Evolutionary conservation across 1,284 basidiomycete genomes (phyloP).

Genomic region (Agaricales sp.): DNA sequence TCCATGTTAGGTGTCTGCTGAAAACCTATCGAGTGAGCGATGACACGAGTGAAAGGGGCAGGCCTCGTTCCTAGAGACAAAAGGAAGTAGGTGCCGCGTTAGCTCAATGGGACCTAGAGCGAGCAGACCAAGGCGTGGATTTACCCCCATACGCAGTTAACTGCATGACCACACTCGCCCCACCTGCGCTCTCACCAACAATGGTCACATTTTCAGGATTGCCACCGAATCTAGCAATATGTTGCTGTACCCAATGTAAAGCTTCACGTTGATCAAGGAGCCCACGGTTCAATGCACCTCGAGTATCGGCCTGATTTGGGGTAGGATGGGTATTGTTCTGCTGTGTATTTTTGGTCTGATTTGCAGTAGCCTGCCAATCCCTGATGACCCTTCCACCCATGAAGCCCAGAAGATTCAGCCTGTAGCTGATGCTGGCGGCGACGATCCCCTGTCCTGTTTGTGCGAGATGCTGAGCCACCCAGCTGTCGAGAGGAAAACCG

Average conservation of each 20-base stretch:
- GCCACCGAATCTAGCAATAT: slow-evolving; percentile 19
- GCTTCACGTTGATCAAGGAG: slow-evolving; percentile 36
- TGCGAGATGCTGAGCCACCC: slow-evolving; percentile 30
- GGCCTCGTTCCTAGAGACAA: slow-evolving; percentile 21
- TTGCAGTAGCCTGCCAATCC: too few relatives aligned
- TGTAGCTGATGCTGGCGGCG: slow-evolving; percentile 33
- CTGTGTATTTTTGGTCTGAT: background rate
- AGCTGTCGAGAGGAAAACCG: slow-evolving; percentile 34
- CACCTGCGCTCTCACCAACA: slow-evolving; percentile 33
- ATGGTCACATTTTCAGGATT: background rate
- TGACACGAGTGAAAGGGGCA: slow-evolving; percentile 27
- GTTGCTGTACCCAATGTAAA: slow-evolving; percentile 34
- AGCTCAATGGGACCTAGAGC: too few relatives aligned
- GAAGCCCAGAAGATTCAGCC: slow-evolving; percentile 34
- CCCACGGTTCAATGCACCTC: slow-evolving; percentile 31
- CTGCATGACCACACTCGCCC: slow-evolving; percentile 32
- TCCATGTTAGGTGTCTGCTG: slow-evolving; percentile 23
- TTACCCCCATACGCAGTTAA: slow-evolving; percentile 30
- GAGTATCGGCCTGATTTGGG: slow-evolving; percentile 15
- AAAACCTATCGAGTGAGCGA: slow-evolving; percentile 33
- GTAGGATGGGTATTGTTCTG: background rate
- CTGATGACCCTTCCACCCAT: too few relatives aligned
- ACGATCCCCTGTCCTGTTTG: slow-evolving; percentile 17
- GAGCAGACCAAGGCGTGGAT: background rate
- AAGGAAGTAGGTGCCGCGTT: background rate